Evolutionary conservation across 768 basidiomycete species (phyloP), one percentile per base, ranked within the genome.

Genomic region (Pleurotus tuber-regium): DNA sequence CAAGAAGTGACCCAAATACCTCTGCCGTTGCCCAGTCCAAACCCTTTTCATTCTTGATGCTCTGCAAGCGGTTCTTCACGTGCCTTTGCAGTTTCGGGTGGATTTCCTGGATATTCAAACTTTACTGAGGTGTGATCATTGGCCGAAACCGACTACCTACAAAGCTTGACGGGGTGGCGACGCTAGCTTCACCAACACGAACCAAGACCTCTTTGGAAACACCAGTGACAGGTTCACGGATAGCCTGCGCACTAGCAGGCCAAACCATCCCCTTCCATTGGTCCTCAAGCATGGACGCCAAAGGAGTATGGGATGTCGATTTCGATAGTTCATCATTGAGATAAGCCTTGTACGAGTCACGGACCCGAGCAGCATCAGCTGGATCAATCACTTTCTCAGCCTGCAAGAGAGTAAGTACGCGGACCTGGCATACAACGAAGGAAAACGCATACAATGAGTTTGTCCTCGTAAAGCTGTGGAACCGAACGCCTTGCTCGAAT

Each of bases 11-110:
- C 23, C 2, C 4, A 58, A 71, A 4, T 36, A 86, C 91, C 74
- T 97, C 94, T 4, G 91, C 93, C 36, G 89, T 91, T 0, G 90
- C 89, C 79, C 90, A 96, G 63, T 95, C 92, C 26, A 97, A 66
- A 1, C 87, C 87, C n/a, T 72, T 72, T 1, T 83, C 88, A 28
- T 70, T 73, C 43, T 88, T 81, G 16, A 94, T 66, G 40, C 82
- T 83, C 57, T 80, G 75, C n/a, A 92, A 58, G 3, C 92, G 77
- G 60, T 78, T 79, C 72, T 87, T 89, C 36, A 92, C 82, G 59
- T 94, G 92, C 5, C 92, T 69, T 50, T 85, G 81, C 41, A 94
- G 65, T 47, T 92, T 83, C 5, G 86, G 68, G 60, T 95, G 92
- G 26, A 93, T 80, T 57, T 87, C 85, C 90, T 92, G 58, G 25